phyloP scores from a whole-genome alignment of 768 basidiomycete species.

The Boletus patriciae region DNA sequence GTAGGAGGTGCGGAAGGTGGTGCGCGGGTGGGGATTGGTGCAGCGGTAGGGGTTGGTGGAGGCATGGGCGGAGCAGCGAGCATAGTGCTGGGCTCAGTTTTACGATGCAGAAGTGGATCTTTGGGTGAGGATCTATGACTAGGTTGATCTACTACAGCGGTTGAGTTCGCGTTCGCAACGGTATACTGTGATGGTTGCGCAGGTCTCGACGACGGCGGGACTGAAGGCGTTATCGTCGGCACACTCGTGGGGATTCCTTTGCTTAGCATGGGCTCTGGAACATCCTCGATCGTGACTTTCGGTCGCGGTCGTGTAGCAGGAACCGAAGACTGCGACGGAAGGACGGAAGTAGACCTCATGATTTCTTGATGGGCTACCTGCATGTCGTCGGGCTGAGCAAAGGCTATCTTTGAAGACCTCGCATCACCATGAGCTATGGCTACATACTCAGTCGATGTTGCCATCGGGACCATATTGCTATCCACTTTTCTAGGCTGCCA shows the following conservation, averaged over 20 bases:
- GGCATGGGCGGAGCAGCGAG: slow-evolving; percentile 19
- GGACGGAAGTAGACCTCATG: slow-evolving; percentile 2
- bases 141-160: slow-evolving; percentile 8
- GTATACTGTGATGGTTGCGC: slow-evolving; percentile 8
- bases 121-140: slow-evolving; percentile 21
- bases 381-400: slow-evolving; percentile 7
- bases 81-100: slow-evolving; percentile 7
- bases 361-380: slow-evolving; percentile 14
- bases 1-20: slow-evolving; percentile 25
- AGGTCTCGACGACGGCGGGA: slow-evolving; percentile 8
- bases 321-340: slow-evolving; percentile 11
- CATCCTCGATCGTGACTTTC: slow-evolving; percentile 33
- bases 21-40: slow-evolving; percentile 14
- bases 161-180: background rate
- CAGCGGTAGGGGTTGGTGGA: slow-evolving; percentile 12
- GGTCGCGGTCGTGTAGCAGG: slow-evolving; percentile 17
- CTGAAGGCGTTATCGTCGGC: slow-evolving; percentile 3
- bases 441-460: background rate
- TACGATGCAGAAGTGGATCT: slow-evolving; percentile 17
- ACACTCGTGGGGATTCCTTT: slow-evolving; percentile 10
- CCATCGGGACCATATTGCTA: background rate
- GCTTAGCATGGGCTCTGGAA: slow-evolving; percentile 19
- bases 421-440: slow-evolving; percentile 5
- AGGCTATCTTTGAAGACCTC: slow-evolving; percentile 1
- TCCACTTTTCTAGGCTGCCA: slow-evolving; percentile 11